These are phyloP conservation scores for Fraxinus floribunda DNA, from an alignment of 305 asterid species.

Conservation along the genomic window DNA sequence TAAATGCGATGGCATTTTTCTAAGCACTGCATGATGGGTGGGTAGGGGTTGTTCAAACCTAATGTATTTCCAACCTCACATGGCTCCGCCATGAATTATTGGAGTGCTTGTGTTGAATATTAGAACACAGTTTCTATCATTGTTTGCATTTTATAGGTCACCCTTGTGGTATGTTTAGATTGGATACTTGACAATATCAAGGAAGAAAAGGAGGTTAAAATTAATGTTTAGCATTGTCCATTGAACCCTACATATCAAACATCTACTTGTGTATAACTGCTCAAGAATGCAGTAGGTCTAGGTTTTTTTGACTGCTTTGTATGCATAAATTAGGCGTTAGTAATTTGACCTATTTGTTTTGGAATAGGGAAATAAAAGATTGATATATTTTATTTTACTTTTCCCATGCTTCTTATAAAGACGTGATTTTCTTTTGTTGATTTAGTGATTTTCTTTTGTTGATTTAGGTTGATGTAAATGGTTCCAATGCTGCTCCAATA, in stretches of 20 bases:
- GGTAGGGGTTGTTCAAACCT: too few species aligned
- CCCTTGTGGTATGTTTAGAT: neutral
- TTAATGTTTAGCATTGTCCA: neutral
- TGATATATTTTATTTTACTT: neutral
- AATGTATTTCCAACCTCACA: too few species aligned
- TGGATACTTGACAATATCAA: neutral
- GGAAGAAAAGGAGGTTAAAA: neutral
- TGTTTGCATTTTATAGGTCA: neutral
- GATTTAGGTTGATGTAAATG: constrained; percentile 50
- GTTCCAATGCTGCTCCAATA: constrained; percentile 39
- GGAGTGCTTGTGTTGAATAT: neutral
- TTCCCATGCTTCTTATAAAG: neutral
- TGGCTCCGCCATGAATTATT: too few species aligned
- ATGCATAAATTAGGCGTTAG: neutral
- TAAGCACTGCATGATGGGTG: too few species aligned
- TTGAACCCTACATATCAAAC: neutral
- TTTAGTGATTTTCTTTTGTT: neutral
- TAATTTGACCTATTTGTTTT: neutral
- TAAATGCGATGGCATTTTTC: too few species aligned
- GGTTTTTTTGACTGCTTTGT: neutral
- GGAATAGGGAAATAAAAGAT: neutral
- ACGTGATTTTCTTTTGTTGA: too few species aligned
- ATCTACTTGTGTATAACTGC: neutral
- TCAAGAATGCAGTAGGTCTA: neutral
- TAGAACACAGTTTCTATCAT: neutral